A percentile compares a stretch with the other conserved stretches of the same genome.
These are phyloP conservation scores for Rhypophila decipiens DNA, from an alignment of 495 filamentous ascomycete species.

Conservation along the genomic window DNA sequence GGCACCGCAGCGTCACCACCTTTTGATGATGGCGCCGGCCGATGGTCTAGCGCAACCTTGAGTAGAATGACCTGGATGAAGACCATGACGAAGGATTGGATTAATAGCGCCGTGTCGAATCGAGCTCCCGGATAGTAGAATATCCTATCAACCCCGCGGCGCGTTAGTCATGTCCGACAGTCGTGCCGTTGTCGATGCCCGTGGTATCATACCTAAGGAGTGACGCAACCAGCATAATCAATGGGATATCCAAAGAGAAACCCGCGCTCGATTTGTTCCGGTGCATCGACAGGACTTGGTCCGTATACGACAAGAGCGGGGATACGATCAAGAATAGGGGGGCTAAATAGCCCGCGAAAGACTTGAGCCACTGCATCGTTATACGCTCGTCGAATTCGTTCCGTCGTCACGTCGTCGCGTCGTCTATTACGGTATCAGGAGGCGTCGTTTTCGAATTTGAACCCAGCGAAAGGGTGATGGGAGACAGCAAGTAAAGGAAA, in stretches of 20 bases:
- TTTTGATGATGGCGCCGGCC: conserved; percentile 56
- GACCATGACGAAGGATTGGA: conserved; percentile 86
- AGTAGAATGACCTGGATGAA: conserved; percentile 73
- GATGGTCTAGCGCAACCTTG: conserved; percentile 84
- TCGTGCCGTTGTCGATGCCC: too few species aligned
- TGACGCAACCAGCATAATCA: conserved; percentile 96
- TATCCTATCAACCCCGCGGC: conserved; percentile 45
- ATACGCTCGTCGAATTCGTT: not conserved
- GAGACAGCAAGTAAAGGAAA: too few species aligned
- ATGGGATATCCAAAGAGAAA: conserved; percentile 80
- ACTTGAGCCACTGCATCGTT: conserved; percentile 36
- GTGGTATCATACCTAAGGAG: conserved; percentile 69
- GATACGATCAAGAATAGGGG: conserved; percentile 66
- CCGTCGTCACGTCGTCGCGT: too few species aligned
- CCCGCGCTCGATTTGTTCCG: conserved; percentile 73
- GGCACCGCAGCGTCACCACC: conserved; percentile 50
- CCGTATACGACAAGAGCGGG: conserved; percentile 79
- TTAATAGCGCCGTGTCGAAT: conserved; percentile 71
- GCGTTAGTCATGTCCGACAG: conserved; percentile 4
- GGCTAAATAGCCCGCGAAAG: conserved; percentile 44
- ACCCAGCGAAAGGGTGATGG: too few species aligned
- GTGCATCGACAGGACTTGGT: conserved; percentile 89
- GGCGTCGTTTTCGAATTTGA: too few species aligned
- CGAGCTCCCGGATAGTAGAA: conserved; percentile 92
- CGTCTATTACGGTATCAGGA: too few species aligned